These are phyloP conservation scores for Wallacemonas rigidus DNA, from an alignment of 208 protist genomes.

Conservation along the genomic window DNA sequence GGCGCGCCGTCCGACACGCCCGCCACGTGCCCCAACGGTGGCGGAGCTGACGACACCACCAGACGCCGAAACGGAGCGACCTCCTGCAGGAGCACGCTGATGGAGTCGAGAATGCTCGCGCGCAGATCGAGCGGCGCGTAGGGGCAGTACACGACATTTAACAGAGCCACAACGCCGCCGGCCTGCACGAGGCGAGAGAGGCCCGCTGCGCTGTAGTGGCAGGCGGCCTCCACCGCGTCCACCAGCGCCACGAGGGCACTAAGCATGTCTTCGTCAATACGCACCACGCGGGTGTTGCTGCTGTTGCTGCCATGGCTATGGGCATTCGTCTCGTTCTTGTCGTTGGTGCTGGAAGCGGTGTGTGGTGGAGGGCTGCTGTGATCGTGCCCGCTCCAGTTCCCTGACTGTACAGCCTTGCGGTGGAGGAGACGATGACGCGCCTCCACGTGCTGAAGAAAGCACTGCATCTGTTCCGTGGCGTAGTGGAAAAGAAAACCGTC, in stretches of 20 bases:
- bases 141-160: conserved; percentile 73
- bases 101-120: conserved; percentile 68
- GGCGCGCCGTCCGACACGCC: background rate
- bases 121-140: conserved; percentile 71
- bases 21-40: background rate
- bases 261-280: conserved; percentile 41
- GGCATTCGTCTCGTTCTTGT: background rate
- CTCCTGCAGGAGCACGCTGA: conserved; percentile 88
- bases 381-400: background rate
- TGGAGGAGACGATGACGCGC: conserved; percentile 23
- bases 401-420: conserved; percentile 2
- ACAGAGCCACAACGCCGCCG: conserved; percentile 64
- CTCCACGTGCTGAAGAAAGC: conserved; percentile 80
- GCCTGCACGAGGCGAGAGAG: conserved; percentile 76
- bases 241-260: conserved; percentile 68
- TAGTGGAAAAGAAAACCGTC: conserved; percentile 76
- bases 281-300: conserved; percentile 25
- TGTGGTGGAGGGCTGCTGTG: conserved; percentile 8
- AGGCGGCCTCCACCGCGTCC: conserved; percentile 81
- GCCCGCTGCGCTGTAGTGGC: conserved; percentile 84
- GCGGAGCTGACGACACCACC: conserved; percentile 23
- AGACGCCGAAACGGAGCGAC: conserved; percentile 72
- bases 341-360: background rate
- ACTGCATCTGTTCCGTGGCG: conserved; percentile 80
- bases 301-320: background rate